A percentile compares a stretch with the other conserved stretches of the same genome.
Conservation (phyloP, 495 filamentous ascomycete species). For the Rhypophila decipiens region DNA sequence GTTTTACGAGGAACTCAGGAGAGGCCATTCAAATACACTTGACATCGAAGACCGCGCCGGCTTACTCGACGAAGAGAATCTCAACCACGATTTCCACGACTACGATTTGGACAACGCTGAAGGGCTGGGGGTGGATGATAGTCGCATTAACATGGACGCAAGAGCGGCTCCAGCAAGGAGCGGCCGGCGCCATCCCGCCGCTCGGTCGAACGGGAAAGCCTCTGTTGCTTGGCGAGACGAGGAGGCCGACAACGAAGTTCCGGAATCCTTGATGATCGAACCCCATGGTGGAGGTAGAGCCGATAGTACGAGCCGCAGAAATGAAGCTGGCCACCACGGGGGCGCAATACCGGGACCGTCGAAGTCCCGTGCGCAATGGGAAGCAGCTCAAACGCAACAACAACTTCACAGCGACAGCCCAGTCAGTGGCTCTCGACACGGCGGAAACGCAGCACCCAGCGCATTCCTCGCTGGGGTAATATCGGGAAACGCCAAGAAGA, state of each 20-base stretch:
- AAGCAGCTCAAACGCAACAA: constrained; percentile 56
- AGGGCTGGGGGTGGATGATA: constrained; percentile 58
- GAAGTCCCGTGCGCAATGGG: constrained; percentile 58
- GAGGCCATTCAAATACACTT: constrained; percentile 54
- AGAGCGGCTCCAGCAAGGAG: background rate
- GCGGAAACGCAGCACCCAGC: constrained; percentile 17
- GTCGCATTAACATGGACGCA: constrained; percentile 50
- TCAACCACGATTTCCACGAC: constrained; percentile 60
- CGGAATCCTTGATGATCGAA: constrained; percentile 81
- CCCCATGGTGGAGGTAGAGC: constrained; percentile 21
- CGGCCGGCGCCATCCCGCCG: constrained; percentile 6
- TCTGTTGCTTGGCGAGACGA: constrained; percentile 38
- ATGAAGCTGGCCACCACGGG: constrained; percentile 8
- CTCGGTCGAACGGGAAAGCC: constrained; percentile 6
- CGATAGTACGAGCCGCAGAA: constrained; percentile 4
- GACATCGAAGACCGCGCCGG: constrained; percentile 65
- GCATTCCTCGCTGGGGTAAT: constrained; percentile 28
- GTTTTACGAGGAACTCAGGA: constrained; percentile 66
- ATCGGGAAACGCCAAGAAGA: constrained; percentile 63
- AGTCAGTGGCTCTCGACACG: constrained; percentile 4
- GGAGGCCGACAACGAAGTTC: constrained; percentile 89
- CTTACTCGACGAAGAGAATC: constrained; percentile 65
- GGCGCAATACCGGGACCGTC: constrained; percentile 44
- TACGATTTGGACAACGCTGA: constrained; percentile 60
- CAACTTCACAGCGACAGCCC: constrained; percentile 46